Conservation (phyloP, 352 stramenopile species). For the Globisporangium cederbergense region DNA sequence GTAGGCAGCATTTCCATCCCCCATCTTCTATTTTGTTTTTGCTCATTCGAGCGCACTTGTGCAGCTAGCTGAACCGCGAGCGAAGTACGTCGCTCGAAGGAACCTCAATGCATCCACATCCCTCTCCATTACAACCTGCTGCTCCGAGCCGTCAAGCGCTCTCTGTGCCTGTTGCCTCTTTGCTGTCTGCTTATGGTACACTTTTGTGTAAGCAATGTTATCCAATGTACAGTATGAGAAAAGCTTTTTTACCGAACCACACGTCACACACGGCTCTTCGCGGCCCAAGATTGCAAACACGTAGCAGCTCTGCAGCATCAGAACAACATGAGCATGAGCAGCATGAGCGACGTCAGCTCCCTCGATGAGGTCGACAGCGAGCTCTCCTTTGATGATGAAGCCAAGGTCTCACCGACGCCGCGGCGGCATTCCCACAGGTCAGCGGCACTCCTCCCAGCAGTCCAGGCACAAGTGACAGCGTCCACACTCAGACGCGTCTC, state of each 20-base stretch:
- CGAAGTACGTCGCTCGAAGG: background rate
- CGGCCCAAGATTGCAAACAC: background rate
- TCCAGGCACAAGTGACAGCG: background rate
- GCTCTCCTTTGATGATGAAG: constrained; percentile 5
- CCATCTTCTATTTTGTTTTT: background rate
- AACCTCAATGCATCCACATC: constrained; percentile 4
- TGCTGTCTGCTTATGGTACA: background rate
- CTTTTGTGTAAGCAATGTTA: too few species aligned
- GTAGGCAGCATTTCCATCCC: constrained; percentile 3
- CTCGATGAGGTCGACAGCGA: constrained; percentile 14
- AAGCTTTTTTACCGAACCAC: background rate
- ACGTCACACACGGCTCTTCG: constrained; percentile 6
- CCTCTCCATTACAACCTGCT: background rate
- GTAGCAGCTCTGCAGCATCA: background rate
- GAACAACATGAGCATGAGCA: background rate
- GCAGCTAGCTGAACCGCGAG: constrained; percentile 1
- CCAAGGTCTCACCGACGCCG: constrained; percentile 5
- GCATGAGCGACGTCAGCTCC: constrained; percentile 11
- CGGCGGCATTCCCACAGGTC: background rate
- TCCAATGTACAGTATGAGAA: too few species aligned
- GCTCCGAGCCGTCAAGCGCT: background rate
- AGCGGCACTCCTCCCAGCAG: background rate
- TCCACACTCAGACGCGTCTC: background rate
- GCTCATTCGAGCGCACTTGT: constrained; percentile 6
- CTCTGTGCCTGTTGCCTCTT: background rate